Conservation (phyloP, 208 protist genomes). For the Trichomonas vaginalis region DNA sequence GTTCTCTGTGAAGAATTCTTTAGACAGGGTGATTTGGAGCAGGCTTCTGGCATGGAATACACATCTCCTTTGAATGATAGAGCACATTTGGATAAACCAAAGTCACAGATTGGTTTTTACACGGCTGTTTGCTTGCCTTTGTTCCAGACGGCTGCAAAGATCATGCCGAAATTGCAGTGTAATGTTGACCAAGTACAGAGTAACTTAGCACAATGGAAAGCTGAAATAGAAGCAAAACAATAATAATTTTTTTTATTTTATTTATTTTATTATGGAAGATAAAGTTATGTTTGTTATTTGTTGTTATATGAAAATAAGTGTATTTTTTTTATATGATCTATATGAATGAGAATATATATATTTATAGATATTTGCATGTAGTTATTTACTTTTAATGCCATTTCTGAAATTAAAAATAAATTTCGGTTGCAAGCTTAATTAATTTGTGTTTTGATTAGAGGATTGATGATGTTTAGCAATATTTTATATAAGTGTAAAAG, state of each 20-base stretch:
- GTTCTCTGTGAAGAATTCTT: constrained; percentile 12
- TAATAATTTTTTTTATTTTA: background rate
- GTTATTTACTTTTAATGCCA: too few relatives aligned
- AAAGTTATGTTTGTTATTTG: too few relatives aligned
- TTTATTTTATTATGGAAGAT: too few relatives aligned
- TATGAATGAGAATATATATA: too few relatives aligned
- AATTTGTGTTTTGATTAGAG: too few relatives aligned
- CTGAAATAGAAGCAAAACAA: background rate
- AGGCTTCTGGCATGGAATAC: background rate
- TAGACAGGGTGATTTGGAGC: background rate
- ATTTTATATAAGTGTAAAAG: too few relatives aligned
- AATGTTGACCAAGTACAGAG: background rate
- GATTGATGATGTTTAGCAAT: too few relatives aligned
- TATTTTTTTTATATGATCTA: too few relatives aligned
- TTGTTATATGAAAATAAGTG: too few relatives aligned
- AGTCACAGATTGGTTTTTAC: background rate
- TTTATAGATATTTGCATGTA: too few relatives aligned
- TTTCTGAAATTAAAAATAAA: too few relatives aligned
- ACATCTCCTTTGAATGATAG: background rate
- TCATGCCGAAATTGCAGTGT: background rate
- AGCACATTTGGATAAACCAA: constrained; percentile 4
- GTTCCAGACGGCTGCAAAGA: background rate
- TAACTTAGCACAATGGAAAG: background rate
- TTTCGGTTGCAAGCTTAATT: too few relatives aligned
- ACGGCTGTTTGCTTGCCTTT: background rate